Base-by-base conservation (phyloP, 2,329 filamentous ascomycete species). In the Allantophomopsis cytisporea region DNA sequence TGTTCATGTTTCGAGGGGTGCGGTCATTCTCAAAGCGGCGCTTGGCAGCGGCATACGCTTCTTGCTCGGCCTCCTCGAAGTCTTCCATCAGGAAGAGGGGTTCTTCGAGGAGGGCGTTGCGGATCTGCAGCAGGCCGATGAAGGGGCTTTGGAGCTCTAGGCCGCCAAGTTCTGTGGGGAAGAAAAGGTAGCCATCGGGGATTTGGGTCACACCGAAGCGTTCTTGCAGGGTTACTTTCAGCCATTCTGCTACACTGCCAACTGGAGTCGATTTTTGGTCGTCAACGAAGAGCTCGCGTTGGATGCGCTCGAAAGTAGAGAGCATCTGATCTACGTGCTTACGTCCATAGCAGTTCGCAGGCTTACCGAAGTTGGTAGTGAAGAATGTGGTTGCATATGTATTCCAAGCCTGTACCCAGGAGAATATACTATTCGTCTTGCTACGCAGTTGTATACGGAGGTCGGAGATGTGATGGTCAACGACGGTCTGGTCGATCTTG, bases 351-450 rank as follows among this genome's bases (percentile, higher is more conserved):
- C 68, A 72, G 41, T 67, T 61, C 12, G 69, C 66, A 3, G 71
- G 65, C 39, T 65, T 65, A 7, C 66, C 71, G 43, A 77, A 75
- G 47, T 75, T 76, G 45, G 66, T 68, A 38, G 59, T 58, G 50
- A 77, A 75, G 53, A 76, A 77, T 2, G 65, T 62, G 7, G 60
- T 62, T 21, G 69, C 65, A 49, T 75, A 76, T 31, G 62, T 67
- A 47, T 77, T 77, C 64, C 72, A 77, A 1, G 70, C 71, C 46
- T 76, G 66, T 3, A 77, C 64, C 64, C 70, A 77, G 18, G 67
- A 60, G 44, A 79, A 71, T 6, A 77, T 57, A 41, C 64, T 69
- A 33, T 61, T 62, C 47, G 69, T 70, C 18, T 51, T 53, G 18
- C 66, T 61, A 2, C 58, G 54, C 15, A 79, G 65, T 47, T 79